Evolutionary conservation across 768 basidiomycete species (phyloP), one percentile per base, ranked within the genome.

Genomic region (Phallus indusiatus): DNA sequence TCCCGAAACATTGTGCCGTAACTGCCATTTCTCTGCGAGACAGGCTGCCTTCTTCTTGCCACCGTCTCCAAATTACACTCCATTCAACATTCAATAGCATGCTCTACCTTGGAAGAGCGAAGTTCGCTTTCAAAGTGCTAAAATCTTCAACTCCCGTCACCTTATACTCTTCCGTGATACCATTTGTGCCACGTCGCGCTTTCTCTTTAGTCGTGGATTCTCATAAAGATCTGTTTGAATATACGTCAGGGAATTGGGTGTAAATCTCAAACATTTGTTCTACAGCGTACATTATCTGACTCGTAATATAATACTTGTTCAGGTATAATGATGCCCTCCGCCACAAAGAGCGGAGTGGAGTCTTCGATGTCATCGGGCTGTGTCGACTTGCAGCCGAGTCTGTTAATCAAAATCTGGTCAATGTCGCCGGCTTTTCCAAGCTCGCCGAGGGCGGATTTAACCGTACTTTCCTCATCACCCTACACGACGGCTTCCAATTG

Each of bases 361-460:
- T 63, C 14, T 78, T 79, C 70, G 55, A 78, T 51, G 71, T 74
- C 71, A 67, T 70, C 9, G 74, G 57, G 67, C 72, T 77, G n/a
- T 33, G 69, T 72, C 73, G 69, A 68, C 74, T 80, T 67, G 74
- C 76, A 60, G 77, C 76, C 7, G n/a, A 74, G 68, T 73, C 77
- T 28, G 70, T 78, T 16, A 51, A 60, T 63, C 71, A 69, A 9
- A 74, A 63, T 64, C 66, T 68, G 68, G 62, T 61, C 14, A 74
- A 79, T 67, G 60, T 80, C 67, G 67, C 67, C 65, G 52, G 28
- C 61, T 37, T 78, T 0, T 6, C 1, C 59, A 80, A 78, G 63
- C 76, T 80, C 36, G 76, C 69, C 53, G 79, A 81, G 70, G 69
- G 69, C 35, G 68, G 67, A 1, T 69, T 69, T 61, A 71, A 71